A percentile compares a stretch with the other conserved stretches of the same genome.
phyloP scores from a whole-genome alignment of 768 basidiomycete genomes.

The Agrocybe praecox region DNA sequence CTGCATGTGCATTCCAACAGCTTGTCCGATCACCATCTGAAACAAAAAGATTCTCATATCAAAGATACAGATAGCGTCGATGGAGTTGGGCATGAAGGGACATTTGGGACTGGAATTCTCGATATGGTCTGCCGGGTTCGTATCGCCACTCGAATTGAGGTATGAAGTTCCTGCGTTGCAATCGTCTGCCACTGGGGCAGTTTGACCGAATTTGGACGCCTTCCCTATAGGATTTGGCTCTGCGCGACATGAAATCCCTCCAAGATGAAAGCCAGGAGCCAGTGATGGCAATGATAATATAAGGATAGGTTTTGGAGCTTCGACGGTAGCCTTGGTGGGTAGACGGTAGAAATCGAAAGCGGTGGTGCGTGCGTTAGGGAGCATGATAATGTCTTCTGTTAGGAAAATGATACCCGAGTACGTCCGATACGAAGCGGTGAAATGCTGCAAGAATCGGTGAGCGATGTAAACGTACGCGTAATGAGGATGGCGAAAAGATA shows the following conservation, averaged over 20 bases:
- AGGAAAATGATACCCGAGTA: conserved; percentile 36
- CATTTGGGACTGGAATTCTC: conserved; percentile 14
- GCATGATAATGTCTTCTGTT: conserved; percentile 30
- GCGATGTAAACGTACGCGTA: too few species aligned
- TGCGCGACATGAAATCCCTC: conserved; percentile 34
- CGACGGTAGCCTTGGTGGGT: conserved; percentile 16
- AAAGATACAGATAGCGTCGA: conserved; percentile 23
- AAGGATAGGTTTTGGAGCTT: conserved; percentile 19
- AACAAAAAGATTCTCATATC: conserved; percentile 1
- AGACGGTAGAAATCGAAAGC: conserved; percentile 40
- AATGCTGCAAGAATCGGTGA: conserved; percentile 10
- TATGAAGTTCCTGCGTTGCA: conserved; percentile 14
- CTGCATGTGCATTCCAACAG: not conserved
- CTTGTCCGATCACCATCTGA: not conserved
- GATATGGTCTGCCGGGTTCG: not conserved
- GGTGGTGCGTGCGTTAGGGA: conserved; percentile 31
- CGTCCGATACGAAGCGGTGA: conserved; percentile 22
- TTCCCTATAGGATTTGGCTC: conserved; percentile 41
- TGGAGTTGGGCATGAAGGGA: conserved; percentile 17
- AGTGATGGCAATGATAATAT: conserved; percentile 33
- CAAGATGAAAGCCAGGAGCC: conserved; percentile 18
- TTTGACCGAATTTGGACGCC: conserved; percentile 14
- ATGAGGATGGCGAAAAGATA: not conserved
- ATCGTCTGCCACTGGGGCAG: not conserved
- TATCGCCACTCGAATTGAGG: not conserved